Base-by-base conservation (phyloP, 2,329 filamentous ascomycete genomes). In the Alternaria sp. region DNA sequence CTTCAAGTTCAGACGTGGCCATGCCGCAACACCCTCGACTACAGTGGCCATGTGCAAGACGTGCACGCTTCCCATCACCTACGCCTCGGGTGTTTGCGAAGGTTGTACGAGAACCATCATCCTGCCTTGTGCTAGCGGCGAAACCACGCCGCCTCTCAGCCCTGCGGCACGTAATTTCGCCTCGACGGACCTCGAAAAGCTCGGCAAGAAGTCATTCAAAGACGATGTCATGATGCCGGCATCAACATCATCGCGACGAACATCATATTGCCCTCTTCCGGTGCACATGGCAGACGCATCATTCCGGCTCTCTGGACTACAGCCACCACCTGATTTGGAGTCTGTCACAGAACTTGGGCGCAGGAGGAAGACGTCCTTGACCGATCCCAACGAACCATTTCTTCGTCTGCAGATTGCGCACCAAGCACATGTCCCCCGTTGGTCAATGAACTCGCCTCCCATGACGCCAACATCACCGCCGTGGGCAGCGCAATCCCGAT, bases 21-120 rank as follows among this genome's bases (percentile, higher is more conserved):
- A 55, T 4, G 52, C 48, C 4, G 50, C 54, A 13, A 55, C 48
- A 52, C 63, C 54, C 21, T 60, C 68, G 4, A 68, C 63, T 5
- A 68, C 66, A 26, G 62, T 73, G 6, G 68, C 73, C 23, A 71
- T 58, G 10, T 77, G 74, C 60, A 75, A 73, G 50, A 63, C 62
- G 9, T 77, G 74, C 54, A 65, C 70, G 24, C 58, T 65, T 34
- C 45, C 71, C 6, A 73, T 75, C 17, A 67, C 58, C 1, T 72
- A 72, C 9, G 39, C 63, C 14, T 68, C 68, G 6, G 71, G 70
- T 1, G 63, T 75, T 24, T 77, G 74, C 42, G 68, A 74, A 52
- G 60, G 56, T 13, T 76, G 74, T 60, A 73, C 67, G 29, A 74
- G 63, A 61, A 73, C 60, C 24, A 70, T 74, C 26, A 51, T 72